phyloP scores from a whole-genome alignment of 176 grass and related monocot genomes.

The Oryza australiensis region DNA sequence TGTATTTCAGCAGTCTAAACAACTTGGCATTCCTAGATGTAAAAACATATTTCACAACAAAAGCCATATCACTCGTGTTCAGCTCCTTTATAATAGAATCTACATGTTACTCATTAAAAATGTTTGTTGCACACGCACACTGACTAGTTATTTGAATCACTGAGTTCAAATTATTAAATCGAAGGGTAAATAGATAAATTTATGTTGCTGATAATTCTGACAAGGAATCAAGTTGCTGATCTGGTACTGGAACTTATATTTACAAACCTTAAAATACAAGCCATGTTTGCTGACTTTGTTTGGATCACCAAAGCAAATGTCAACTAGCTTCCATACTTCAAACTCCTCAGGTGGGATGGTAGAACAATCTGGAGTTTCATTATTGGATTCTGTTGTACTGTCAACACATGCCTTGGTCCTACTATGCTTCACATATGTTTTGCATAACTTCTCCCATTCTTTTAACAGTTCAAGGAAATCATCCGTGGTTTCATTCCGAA shows the following conservation, averaged over 20 bases:
- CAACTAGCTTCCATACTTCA: constrained; percentile 80
- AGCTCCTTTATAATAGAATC: not conserved
- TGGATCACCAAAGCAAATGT: constrained; percentile 94
- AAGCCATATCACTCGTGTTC: not conserved
- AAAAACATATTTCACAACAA: not conserved
- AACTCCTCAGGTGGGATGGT: constrained; percentile 52
- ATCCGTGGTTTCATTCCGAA: constrained; percentile 67
- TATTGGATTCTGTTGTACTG: constrained; percentile 41
- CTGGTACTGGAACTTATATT: constrained; percentile 15
- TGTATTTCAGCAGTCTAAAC: not conserved
- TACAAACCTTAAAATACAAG: constrained; percentile 83
- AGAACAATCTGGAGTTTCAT: constrained; percentile 38
- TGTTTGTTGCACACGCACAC: not conserved
- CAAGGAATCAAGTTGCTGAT: constrained; percentile 20
- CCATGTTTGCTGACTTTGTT: constrained; percentile 51
- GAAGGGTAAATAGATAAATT: not conserved
- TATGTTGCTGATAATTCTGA: constrained; percentile 17
- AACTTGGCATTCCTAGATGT: not conserved
- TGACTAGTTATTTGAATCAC: not conserved
- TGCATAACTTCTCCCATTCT: constrained; percentile 87
- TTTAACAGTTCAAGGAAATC: constrained; percentile 88
- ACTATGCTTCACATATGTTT: constrained; percentile 49
- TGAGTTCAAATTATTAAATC: constrained; percentile 15
- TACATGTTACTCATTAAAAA: not conserved
- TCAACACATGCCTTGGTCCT: constrained; percentile 24